Base-by-base conservation (phyloP, 1,284 basidiomycete species). In the Apiotrichum montevideense region DNA sequence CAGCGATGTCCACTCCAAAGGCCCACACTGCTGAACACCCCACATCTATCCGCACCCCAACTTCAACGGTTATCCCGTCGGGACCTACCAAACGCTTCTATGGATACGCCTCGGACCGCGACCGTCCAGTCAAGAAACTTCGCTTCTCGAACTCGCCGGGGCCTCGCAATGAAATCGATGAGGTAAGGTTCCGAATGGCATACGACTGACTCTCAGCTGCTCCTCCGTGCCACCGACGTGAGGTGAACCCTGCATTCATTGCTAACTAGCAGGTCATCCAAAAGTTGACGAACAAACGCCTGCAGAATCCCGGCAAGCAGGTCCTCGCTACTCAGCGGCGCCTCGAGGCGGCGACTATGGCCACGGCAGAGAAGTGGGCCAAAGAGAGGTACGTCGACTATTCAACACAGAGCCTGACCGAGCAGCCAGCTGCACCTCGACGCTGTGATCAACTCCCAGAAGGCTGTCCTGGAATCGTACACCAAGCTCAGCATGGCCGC, bases 221-320 rank as follows among this genome's bases (percentile, higher is more conserved):
- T 42, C 41, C 41, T 8, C 9, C 6, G n/a, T 6, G 9, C n/a
- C 14, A 14, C n/a, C 41, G 41, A 42, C n/a, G 41, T n/a, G 41
- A 42, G 41, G 14, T 15, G 6, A 15, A 15, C 41, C 37, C 37
- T 13, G 8, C 37, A 13, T 39, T 8, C 9, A 65, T 74, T 72
- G 54, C 68, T 59, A 37, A 29, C 48, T 52, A 34, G 72, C 73
- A 53, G 69, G 72, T 66, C 66, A 65, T 52, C 43, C 13, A 44
- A 7, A 5, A 44, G 43, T 35, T 52, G 41, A 45, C 7, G 6
- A 35, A 46, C 10, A 42, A 42, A n/a, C 41, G 41, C 41, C 41
- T 42, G 10, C 9, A 6, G 41, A 8, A 42, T 8, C 41, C 41
- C 11, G 41, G 10, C 41, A 42, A 42, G 14, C 41, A 42, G n/a